Evolutionary conservation across 2,329 filamentous ascomycete genomes (phyloP).

Genomic region (Arachnomyces sp.): DNA sequence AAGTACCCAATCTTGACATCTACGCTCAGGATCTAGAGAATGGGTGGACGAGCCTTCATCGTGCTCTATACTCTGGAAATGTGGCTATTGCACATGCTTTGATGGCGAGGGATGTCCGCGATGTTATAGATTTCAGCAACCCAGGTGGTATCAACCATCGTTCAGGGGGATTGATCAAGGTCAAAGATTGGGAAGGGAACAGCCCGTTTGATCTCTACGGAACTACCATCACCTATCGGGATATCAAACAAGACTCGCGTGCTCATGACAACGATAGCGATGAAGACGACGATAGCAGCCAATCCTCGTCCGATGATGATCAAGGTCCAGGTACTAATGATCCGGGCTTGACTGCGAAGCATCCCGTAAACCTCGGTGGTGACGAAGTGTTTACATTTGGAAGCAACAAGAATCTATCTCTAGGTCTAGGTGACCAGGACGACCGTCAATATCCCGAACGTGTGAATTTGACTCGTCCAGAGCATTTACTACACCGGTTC

Average conservation of each 20-base stretch:
- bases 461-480: slow-evolving; percentile 65
- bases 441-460: slow-evolving; percentile 90
- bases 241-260: slow-evolving; percentile 39
- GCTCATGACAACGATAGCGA: slow-evolving; percentile 30
- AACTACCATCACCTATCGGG: slow-evolving; percentile 72
- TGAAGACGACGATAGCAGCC: slow-evolving; percentile 40
- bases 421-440: slow-evolving; percentile 92
- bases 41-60: slow-evolving; percentile 90
- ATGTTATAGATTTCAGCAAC: slow-evolving; percentile 54
- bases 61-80: slow-evolving; percentile 84
- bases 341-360: slow-evolving; percentile 19
- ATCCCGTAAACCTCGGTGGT: slow-evolving; percentile 45
- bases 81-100: slow-evolving; percentile 76
- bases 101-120: slow-evolving; percentile 65
- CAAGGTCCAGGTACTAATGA: slow-evolving; percentile 34
- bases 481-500: slow-evolving; percentile 65
- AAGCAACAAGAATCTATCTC: slow-evolving; percentile 88
- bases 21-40: slow-evolving; percentile 83
- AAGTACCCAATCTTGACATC: slow-evolving; percentile 74
- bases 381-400: slow-evolving; percentile 92
- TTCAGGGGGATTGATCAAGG: slow-evolving; percentile 73
- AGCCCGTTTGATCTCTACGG: slow-evolving; percentile 91
- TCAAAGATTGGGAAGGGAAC: slow-evolving; percentile 90
- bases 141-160: slow-evolving; percentile 49
- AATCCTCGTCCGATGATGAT: slow-evolving; percentile 39